Evolutionary conservation across 2,329 filamentous ascomycete species (phyloP).

Genomic region (Aspergillus fumigatus): DNA sequence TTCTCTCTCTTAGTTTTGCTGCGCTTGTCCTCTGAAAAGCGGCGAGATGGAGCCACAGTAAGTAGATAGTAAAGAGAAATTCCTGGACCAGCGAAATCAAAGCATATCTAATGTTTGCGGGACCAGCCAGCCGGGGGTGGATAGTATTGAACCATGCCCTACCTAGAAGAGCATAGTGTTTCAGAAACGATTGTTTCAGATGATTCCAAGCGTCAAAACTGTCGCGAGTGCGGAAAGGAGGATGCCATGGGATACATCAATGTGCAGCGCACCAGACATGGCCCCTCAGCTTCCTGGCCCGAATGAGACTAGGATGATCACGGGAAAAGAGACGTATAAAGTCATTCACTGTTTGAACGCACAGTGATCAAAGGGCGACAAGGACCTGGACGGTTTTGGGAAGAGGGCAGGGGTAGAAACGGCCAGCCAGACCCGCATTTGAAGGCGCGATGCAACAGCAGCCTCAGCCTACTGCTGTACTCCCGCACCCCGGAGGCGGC

Average conservation of each 20-base stretch:
- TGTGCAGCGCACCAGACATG: slow-evolving; percentile 11
- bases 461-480: slow-evolving; percentile 21
- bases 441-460: slow-evolving; percentile 20
- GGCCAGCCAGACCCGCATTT: slow-evolving; percentile 7
- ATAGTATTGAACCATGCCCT: slow-evolving; percentile 15
- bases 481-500: slow-evolving; percentile 12
- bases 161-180: slow-evolving; percentile 20
- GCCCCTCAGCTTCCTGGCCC: slow-evolving; percentile 6
- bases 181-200: slow-evolving; percentile 24
- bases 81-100: slow-evolving; percentile 14
- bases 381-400: slow-evolving; percentile 11
- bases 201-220: slow-evolving; percentile 18
- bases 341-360: slow-evolving; percentile 11
- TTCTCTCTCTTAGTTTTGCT: slow-evolving; percentile 11
- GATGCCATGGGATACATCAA: slow-evolving; percentile 1
- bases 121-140: slow-evolving; percentile 13
- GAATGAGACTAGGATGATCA: slow-evolving; percentile 11
- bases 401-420: slow-evolving; percentile 10
- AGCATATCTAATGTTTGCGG: slow-evolving; percentile 12
- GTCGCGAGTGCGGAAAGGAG: slow-evolving; percentile 9
- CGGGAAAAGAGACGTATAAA: slow-evolving; percentile 4
- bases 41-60: slow-evolving; percentile 9
- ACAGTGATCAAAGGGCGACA: slow-evolving; percentile 11
- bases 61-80: slow-evolving; percentile 5
- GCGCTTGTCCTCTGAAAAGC: slow-evolving; percentile 7